Base-by-base conservation (phyloP, 352 stramenopile genomes). In the Phytophthora podocarpi region DNA sequence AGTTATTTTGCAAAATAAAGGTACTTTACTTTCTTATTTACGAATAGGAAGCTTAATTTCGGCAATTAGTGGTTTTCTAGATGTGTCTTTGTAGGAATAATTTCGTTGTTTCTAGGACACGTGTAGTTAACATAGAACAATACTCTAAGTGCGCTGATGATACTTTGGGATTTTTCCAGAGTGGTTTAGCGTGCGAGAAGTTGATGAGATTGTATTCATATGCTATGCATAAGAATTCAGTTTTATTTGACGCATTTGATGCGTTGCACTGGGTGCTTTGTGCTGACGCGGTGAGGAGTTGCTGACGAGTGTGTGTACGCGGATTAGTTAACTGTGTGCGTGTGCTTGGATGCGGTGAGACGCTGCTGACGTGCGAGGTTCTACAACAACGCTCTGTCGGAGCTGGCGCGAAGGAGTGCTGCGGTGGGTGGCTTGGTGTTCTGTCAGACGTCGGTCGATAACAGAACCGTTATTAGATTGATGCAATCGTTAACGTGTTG, bases 211-310 rank as follows among this genome's bases (percentile, higher is more conserved):
- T 53, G 45, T 53, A 21, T 52, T 53, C 45, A 24, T 53, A 53
- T 53, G 45, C 45, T 11, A 15, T 42, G 45, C 30, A 52, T 42
- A 28, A 41, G 43, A 52, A 52, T 39, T 49, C 26, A 36, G 43
- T 49, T 49, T 35, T 20, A 23, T 36, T 49, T 49, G 26, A 49
- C 11, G 7, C 15, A 49, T 49, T 49, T 1, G 6, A 4, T 34
- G 43, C 43, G 43, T 52, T 52, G 43, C 43, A 16, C 16, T 52
- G 43, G 12, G 43, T 52, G 30, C 18, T 52, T 52, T 52, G 43
- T 52, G 43, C 43, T 27, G 18, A 52, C 6, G 43, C 26, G 27
- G 20, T 16, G 12, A 18, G 27, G 18, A 36, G 10, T 20, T 51
- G 43, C 27, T 28, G 10, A 28, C 3, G 18, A 51, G 28, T 30